phyloP scores from a whole-genome alignment of 2,329 filamentous ascomycete species.

The Coniochaeta pulveracea region DNA sequence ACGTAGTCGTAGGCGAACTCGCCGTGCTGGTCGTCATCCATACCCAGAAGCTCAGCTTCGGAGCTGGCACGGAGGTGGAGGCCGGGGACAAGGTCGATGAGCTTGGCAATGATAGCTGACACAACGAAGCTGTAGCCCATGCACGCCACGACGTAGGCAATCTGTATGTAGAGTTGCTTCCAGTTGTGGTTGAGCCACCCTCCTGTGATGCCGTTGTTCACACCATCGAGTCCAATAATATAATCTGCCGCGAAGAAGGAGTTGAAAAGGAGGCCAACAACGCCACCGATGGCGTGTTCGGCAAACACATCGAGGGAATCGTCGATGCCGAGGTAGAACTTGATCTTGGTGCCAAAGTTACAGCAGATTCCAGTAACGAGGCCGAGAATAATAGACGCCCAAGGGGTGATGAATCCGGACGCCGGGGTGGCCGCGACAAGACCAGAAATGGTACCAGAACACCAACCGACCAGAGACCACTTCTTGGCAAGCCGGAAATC shows the following conservation, averaged over 20 bases:
- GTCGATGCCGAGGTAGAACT: constrained; percentile 53
- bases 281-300: constrained; percentile 59
- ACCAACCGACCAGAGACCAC: constrained; percentile 75
- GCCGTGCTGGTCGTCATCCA: constrained; percentile 84
- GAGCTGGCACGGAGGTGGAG: constrained; percentile 70
- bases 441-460: constrained; percentile 59
- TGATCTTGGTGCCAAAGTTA: constrained; percentile 59
- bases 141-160: constrained; percentile 61
- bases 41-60: constrained; percentile 74
- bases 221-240: constrained; percentile 65
- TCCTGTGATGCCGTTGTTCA: constrained; percentile 56
- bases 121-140: constrained; percentile 62
- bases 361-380: constrained; percentile 53
- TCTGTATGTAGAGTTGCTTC: constrained; percentile 65
- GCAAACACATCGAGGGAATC: constrained; percentile 64
- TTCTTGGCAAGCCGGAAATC: constrained; percentile 91
- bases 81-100: constrained; percentile 65
- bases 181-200: constrained; percentile 70
- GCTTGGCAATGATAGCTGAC: constrained; percentile 61
- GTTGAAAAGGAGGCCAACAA: constrained; percentile 63
- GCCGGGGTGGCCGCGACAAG: constrained; percentile 61
- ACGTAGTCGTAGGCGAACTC: constrained; percentile 89
- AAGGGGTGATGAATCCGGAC: constrained; percentile 56
- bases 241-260: constrained; percentile 58
- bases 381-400: constrained; percentile 56